These are phyloP conservation scores for Picochlorum sp. DNA, from an alignment of 139 green algal genomes.

Conservation along the genomic window DNA sequence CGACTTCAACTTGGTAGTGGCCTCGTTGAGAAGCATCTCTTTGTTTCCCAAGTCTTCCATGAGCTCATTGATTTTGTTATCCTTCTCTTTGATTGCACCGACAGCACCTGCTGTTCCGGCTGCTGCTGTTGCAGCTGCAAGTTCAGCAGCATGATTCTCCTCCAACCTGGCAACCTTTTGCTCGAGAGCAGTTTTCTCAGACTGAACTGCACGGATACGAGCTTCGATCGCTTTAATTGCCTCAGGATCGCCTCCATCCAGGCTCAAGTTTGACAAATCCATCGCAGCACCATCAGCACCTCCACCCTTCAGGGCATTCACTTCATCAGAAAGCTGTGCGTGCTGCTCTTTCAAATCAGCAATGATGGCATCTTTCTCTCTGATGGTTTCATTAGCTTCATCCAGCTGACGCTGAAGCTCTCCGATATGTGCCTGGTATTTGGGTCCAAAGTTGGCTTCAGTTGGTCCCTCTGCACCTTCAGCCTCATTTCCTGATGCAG, in stretches of 20 bases:
- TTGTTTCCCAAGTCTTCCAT: conserved; percentile 68
- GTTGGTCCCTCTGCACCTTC: conserved; percentile 11
- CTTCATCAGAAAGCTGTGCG: conserved; percentile 45
- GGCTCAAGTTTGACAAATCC: conserved; percentile 11
- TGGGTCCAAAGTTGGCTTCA: conserved; percentile 59
- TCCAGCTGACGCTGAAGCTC: conserved; percentile 74
- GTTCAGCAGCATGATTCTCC: conserved; percentile 45
- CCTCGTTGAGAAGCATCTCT: conserved; percentile 44
- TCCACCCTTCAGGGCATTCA: conserved; percentile 29
- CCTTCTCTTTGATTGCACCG: conserved; percentile 50
- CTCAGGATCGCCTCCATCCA: conserved; percentile 28
- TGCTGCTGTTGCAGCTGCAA: conserved; percentile 14
- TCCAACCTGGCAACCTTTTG: conserved; percentile 75
- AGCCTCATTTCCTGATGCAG: conserved; percentile 14
- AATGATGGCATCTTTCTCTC: conserved; percentile 40
- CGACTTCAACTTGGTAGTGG: conserved; percentile 21
- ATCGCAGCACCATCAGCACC: conserved; percentile 2
- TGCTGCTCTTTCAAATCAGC: conserved; percentile 39
- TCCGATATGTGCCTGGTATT: conserved; percentile 78
- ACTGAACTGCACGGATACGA: conserved; percentile 15
- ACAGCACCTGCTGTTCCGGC: conserved; percentile 15
- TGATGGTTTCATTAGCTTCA: conserved; percentile 36
- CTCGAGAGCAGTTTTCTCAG: conserved; percentile 48
- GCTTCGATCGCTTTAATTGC: conserved; percentile 46
- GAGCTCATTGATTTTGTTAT: conserved; percentile 66